Evolutionary conservation across 2,329 filamentous ascomycete species (phyloP), one percentile per base, ranked within the genome.

Genomic region (Fusarium dimerum): DNA sequence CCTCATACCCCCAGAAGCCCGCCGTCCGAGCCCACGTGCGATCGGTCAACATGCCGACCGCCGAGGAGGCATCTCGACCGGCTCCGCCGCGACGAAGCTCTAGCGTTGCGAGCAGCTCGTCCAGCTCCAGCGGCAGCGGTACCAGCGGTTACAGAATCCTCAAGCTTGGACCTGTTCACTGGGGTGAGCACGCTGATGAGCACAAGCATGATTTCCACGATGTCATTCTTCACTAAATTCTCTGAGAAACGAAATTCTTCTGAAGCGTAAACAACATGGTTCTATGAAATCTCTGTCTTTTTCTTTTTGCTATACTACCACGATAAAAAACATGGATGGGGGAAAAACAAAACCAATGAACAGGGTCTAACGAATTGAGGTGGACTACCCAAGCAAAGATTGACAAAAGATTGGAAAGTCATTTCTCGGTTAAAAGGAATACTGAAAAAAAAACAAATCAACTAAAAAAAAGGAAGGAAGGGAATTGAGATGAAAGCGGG

Each of bases 101-200:
- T 52, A 69, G 70, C 57, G 70, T 32, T 6, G 30, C 30, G 7
- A 32, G 30, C 30, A 32, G 55, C 50, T 50, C 48, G 16, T 36
- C 66, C 57, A 75, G 69, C 64, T 59, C 58, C 51, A 63, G 56
- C 50, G 67, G 69, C 55, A 68, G 65, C 62, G 76, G 70, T 64
- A 56, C 51, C 61, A 65, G 60, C 51, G 68, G 74, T 56, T 71
- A 74, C 60, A 76, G 78, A 52, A 81, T 87, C 69, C 78, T 87
- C 61, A 86, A 85, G 76, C 81, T 87, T 52, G 81, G 81, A 20
- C 83, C 83, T 34, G 83, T 86, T 53, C 82, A 86, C 77, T 85
- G 77, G 71, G 84, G 84, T 59, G 82, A 82, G 75, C 80, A 83
- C 69, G 72, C 73, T 18, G 81, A 76, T 56, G 80, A 79, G 50